Evolutionary conservation across 176 grass and related monocot species (phyloP).

Genomic region (Phoenix dactylifera): DNA sequence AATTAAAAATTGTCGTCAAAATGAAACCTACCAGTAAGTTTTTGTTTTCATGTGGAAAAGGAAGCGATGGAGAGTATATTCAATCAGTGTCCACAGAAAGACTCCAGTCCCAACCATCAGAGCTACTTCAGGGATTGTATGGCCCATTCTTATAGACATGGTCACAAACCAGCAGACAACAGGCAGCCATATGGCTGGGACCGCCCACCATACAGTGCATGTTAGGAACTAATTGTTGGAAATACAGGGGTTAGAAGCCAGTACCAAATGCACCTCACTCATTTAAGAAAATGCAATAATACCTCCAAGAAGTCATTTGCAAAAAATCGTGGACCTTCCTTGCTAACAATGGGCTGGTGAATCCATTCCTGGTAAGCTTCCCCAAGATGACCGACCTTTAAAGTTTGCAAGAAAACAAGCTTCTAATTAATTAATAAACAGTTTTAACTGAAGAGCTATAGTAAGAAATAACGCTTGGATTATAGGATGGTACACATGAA

Average conservation of each 20-base stretch:
- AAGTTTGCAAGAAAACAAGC: neutral
- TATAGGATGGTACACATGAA: no score
- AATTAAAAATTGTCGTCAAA: neutral
- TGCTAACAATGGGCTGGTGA: constrained; percentile 84
- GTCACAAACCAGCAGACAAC: constrained; percentile 51
- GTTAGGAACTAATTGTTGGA: constrained; percentile 58
- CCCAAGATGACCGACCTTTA: constrained; percentile 83
- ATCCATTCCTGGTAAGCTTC: constrained; percentile 93
- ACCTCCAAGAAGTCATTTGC: constrained; percentile 67
- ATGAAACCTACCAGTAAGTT: constrained; percentile 47
- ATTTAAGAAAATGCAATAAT: neutral
- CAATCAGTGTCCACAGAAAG: constrained; percentile 80
- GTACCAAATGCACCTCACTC: neutral
- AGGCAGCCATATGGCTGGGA: constrained; percentile 83
- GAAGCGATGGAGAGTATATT: constrained; percentile 84
- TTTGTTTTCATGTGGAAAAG: constrained; percentile 86
- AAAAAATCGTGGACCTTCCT: constrained; percentile 79
- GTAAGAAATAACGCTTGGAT: no score
- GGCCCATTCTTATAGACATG: constrained; percentile 54
- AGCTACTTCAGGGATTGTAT: constrained; percentile 36
- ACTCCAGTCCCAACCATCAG: constrained; percentile 43
- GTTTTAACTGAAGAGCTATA: no score
- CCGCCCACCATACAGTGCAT: constrained; percentile 70
- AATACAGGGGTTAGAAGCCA: constrained; percentile 1
- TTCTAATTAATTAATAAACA: no score